Conservation (phyloP, 768 basidiomycete species). For the Sporobolomyces phaffii region DNA sequence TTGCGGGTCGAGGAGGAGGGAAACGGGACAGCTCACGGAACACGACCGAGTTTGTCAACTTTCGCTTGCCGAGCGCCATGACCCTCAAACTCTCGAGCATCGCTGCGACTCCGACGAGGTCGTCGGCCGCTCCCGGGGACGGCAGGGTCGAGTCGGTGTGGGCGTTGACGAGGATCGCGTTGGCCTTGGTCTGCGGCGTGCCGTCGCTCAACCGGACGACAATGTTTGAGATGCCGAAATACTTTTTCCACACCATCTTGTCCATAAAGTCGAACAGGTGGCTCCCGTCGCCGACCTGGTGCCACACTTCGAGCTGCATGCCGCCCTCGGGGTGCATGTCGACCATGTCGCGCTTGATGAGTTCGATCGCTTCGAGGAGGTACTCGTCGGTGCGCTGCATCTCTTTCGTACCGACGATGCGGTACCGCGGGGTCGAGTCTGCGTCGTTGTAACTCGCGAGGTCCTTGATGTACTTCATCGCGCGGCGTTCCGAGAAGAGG, state of each 20-base stretch:
- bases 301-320: constrained; percentile 77
- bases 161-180: constrained; percentile 74
- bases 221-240: constrained; percentile 80
- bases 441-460: constrained; percentile 52
- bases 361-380: constrained; percentile 64
- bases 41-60: constrained; percentile 69
- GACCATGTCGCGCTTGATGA: constrained; percentile 59
- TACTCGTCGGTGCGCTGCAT: constrained; percentile 78
- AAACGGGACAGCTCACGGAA: constrained; percentile 58
- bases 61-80: constrained; percentile 57
- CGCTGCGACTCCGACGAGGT: constrained; percentile 77
- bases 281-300: constrained; percentile 43
- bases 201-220: constrained; percentile 78
- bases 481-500: constrained; percentile 35
- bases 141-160: constrained; percentile 88
- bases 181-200: constrained; percentile 63
- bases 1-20: neutral
- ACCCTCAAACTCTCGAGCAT: constrained; percentile 87
- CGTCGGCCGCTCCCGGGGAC: constrained; percentile 75
- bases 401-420: constrained; percentile 84
- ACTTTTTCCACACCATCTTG: constrained; percentile 48
- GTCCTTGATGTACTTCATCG: constrained; percentile 40
- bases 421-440: constrained; percentile 60
- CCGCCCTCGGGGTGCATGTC: constrained; percentile 49
- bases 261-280: constrained; percentile 71